phyloP scores from a whole-genome alignment of 2,329 filamentous ascomycete species.

The Scedosporium boydii region DNA sequence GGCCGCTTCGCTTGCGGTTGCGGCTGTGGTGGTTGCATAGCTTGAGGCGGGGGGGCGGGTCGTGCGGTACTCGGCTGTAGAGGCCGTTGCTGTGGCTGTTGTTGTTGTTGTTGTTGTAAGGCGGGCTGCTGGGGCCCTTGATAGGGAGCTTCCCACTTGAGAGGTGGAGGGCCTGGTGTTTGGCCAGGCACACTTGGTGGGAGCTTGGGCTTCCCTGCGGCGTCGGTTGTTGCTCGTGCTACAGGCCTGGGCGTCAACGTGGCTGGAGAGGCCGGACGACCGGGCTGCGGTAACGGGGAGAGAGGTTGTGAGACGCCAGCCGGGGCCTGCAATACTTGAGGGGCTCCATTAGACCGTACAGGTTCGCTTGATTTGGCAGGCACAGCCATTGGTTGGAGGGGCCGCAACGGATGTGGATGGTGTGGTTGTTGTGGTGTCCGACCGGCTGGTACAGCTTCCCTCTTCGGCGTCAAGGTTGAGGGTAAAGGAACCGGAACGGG shows the following conservation, averaged over 20 bases:
- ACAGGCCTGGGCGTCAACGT: background rate
- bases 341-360: slow-evolving; percentile 1
- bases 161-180: slow-evolving; percentile 2
- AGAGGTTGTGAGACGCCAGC: slow-evolving; percentile 2
- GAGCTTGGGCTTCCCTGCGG: slow-evolving; percentile 1
- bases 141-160: slow-evolving; percentile 9
- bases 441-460: background rate
- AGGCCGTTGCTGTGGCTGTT: slow-evolving; percentile 12
- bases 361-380: background rate
- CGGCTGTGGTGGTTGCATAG: slow-evolving; percentile 21
- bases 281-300: background rate
- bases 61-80: slow-evolving; percentile 6
- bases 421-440: background rate
- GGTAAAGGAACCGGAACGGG: background rate
- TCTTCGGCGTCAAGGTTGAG: background rate
- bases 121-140: slow-evolving; percentile 1
- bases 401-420: slow-evolving; percentile 4
- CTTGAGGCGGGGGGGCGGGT: slow-evolving; percentile 10
- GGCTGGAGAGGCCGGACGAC: background rate
- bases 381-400: background rate
- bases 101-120: slow-evolving; percentile 13
- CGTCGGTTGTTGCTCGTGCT: background rate
- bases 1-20: background rate
- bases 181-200: background rate
- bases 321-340: slow-evolving; percentile 5